phyloP scores from a whole-genome alignment of 352 stramenopile species.

The Globisporangium paddicum region DNA sequence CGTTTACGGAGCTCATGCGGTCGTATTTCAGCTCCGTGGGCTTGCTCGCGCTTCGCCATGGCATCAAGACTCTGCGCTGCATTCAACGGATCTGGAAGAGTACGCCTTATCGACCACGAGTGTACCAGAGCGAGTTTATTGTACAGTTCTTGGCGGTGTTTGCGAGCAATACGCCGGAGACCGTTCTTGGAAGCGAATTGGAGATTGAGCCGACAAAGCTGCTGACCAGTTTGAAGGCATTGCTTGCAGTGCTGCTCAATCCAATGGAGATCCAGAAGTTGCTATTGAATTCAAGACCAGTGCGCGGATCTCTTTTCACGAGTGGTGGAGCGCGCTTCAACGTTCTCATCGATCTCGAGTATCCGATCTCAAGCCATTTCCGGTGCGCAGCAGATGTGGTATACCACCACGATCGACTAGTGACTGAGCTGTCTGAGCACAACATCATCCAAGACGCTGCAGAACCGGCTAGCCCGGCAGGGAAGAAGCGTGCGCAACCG shows the following conservation, averaged over 20 bases:
- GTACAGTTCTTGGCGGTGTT: conserved; percentile 56
- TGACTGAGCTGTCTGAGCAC: conserved; percentile 18
- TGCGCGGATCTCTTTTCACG: conserved; percentile 3
- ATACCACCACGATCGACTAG: conserved; percentile 50
- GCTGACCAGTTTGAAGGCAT: conserved; percentile 34
- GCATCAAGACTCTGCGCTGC: conserved; percentile 48
- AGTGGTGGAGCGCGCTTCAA: neutral
- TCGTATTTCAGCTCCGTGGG: conserved; percentile 41
- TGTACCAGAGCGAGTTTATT: conserved; percentile 49
- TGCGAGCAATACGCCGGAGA: conserved; percentile 32
- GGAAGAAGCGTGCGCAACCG: conserved; percentile 15
- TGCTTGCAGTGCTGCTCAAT: conserved; percentile 33
- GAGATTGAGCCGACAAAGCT: conserved; percentile 32
- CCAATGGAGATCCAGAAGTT: conserved; percentile 44
- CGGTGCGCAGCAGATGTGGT: conserved; percentile 49
- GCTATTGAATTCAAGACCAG: conserved; percentile 28
- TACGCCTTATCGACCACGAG: conserved; percentile 26
- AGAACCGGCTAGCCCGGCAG: neutral
- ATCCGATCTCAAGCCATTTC: conserved; percentile 38
- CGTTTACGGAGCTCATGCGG: conserved; percentile 40
- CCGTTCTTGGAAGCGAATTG: conserved; percentile 16
- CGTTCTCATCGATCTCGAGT: conserved; percentile 30
- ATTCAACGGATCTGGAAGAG: conserved; percentile 56
- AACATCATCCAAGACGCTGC: neutral
- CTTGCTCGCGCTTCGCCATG: conserved; percentile 31